Percentiles rank a stretch among this genome's conserved stretches.
phyloP scores from a whole-genome alignment of 2,329 filamentous ascomycete genomes.

The Gliomastix tumulicola region DNA sequence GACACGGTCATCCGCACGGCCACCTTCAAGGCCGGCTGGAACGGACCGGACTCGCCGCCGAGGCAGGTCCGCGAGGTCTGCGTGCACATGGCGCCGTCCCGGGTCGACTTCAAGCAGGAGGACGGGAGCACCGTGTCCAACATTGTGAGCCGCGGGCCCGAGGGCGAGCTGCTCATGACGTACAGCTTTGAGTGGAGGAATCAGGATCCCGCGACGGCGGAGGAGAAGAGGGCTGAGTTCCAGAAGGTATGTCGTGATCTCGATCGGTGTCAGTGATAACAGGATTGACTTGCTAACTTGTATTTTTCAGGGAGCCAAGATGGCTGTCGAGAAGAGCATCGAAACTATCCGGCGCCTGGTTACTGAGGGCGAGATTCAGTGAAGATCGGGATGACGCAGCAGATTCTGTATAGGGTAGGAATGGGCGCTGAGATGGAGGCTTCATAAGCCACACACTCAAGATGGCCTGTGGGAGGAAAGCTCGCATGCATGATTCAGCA shows the following conservation, averaged over 20 bases:
- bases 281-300: too few relatives aligned
- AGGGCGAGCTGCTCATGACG: conserved; percentile 22
- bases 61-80: conserved; percentile 18
- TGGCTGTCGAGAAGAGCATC: conserved; percentile 10
- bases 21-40: conserved; percentile 15
- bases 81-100: conserved; percentile 19
- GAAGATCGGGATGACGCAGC: too few relatives aligned
- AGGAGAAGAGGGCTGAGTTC: conserved; percentile 13
- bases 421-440: too few relatives aligned
- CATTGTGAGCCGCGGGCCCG: conserved; percentile 18
- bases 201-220: conserved; percentile 16
- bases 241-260: conserved; percentile 15
- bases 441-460: too few relatives aligned
- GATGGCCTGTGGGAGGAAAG: too few relatives aligned
- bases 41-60: background rate
- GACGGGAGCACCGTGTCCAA: conserved; percentile 26
- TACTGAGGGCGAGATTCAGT: conserved; percentile 1
- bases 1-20: conserved; percentile 19
- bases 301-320: too few relatives aligned
- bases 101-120: conserved; percentile 24
- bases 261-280: too few relatives aligned
- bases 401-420: too few relatives aligned
- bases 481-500: too few relatives aligned
- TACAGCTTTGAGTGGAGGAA: conserved; percentile 27
- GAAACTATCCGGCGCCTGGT: conserved; percentile 8